A percentile compares a stretch with the other conserved stretches of the same genome.
These are phyloP conservation scores for Pycnococcus provasolii DNA, from an alignment of 139 green algal genomes.

Conservation along the genomic window DNA sequence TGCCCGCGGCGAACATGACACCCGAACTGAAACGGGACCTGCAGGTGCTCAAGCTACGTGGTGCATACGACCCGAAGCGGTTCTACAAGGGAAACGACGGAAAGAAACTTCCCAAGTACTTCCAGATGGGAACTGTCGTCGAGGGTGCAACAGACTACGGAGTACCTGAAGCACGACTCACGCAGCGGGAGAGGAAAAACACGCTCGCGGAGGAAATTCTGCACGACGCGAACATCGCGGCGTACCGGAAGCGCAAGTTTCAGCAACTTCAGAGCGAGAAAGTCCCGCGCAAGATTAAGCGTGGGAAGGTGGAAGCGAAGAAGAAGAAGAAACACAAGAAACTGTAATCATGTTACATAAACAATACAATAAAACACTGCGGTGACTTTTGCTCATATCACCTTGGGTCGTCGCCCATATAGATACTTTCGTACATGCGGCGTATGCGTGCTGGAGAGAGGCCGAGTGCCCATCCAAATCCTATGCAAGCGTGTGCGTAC, in stretches of 20 bases:
- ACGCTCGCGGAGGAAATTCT: constrained; percentile 36
- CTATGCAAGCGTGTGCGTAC: constrained; percentile 15
- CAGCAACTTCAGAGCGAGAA: background rate
- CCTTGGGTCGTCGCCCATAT: background rate
- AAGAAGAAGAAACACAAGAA: constrained; percentile 2
- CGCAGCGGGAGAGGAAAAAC: constrained; percentile 53
- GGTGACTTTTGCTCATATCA: too few species aligned
- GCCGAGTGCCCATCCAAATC: constrained; percentile 7
- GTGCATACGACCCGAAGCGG: constrained; percentile 72
- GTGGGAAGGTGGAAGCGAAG: background rate
- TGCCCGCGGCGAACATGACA: constrained; percentile 47
- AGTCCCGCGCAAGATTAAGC: constrained; percentile 1
- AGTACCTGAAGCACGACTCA: constrained; percentile 39
- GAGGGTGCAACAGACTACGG: constrained; percentile 58
- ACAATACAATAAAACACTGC: too few species aligned
- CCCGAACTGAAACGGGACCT: constrained; percentile 61
- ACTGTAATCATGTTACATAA: too few species aligned
- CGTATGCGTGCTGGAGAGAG: background rate
- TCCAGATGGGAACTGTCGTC: constrained; percentile 64
- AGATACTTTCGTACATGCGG: constrained; percentile 1
- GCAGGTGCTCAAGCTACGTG: constrained; percentile 58
- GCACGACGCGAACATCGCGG: constrained; percentile 2
- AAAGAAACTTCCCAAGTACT: constrained; percentile 47
- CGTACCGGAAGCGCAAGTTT: constrained; percentile 5
- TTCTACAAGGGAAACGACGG: constrained; percentile 65